phyloP scores from a whole-genome alignment of 345 rosid genomes.

The Salix dunnii region DNA sequence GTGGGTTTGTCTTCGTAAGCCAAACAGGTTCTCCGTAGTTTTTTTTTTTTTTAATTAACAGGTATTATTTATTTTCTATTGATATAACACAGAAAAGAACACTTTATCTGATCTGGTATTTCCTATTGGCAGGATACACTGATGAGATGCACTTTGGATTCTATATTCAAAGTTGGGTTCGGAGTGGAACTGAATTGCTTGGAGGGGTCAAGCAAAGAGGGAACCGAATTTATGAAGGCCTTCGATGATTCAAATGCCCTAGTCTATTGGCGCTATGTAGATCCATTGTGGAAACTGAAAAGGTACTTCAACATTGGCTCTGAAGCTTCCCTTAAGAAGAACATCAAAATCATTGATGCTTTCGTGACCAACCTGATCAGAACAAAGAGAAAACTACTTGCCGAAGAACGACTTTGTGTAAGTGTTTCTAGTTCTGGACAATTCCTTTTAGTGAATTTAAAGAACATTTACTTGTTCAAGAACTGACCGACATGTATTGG shows the following conservation, averaged over 20 bases:
- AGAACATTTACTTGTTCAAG: not conserved
- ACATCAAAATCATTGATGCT: slow-evolving; percentile 38
- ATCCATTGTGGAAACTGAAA: slow-evolving; percentile 71
- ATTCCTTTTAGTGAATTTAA: not conserved
- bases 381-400: slow-evolving; percentile 40
- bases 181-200: slow-evolving; percentile 64
- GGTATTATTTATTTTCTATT: not conserved
- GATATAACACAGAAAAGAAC: not conserved
- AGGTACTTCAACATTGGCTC: slow-evolving; percentile 49
- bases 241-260: slow-evolving; percentile 63
- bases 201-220: slow-evolving; percentile 52
- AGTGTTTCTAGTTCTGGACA: slow-evolving; percentile 3
- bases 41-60: too few relatives aligned
- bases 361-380: slow-evolving; percentile 50
- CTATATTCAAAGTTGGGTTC: slow-evolving; percentile 77
- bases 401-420: slow-evolving; percentile 24
- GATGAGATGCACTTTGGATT: slow-evolving; percentile 66
- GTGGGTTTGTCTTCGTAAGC: too few relatives aligned
- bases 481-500: not conserved
- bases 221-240: slow-evolving; percentile 51
- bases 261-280: slow-evolving; percentile 45
- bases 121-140: slow-evolving; percentile 43
- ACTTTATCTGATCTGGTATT: not conserved
- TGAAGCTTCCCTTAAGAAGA: slow-evolving; percentile 50
- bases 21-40: too few relatives aligned